Base-by-base conservation (phyloP, 305 asterid genomes). In the Fraxinus nigra region DNA sequence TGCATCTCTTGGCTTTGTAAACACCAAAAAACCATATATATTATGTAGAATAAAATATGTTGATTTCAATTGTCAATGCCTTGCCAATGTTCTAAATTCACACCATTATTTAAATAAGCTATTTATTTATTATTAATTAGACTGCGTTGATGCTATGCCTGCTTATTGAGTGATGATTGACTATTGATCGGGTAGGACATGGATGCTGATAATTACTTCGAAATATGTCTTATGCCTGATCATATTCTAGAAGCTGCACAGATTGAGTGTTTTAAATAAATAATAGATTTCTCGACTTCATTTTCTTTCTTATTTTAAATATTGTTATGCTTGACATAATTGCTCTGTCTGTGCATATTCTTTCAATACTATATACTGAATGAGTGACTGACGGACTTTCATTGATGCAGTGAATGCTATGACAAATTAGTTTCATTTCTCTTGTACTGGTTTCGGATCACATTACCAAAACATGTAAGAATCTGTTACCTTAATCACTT, bases 381-480 rank as follows among this genome's bases (percentile, higher is more conserved):
- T 61, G 70, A 2, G 16, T 54, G 7, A 28, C 79, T 85, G 77
- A 81, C 34, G 61, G 37, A 13, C 82, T 43, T 32, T 77, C 63
- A 61, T 75, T 16, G 32, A 80, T 90, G 89, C 96, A 95, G 99
- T 14, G 95, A 89, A 26, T 96, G 99, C 87, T 90, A 89, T 37
- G 98, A 90, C 86, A 94, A 91, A 72, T 59, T 96, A 84, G 94
- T 94, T 78, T 90, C 98, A 0, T 94, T 90, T 83, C 93, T 96
- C 59, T 84, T 96, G 89, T 96, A 96, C 90, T 96, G 99, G 99
- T 96, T 90, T 82, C 93, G 99, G 56, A 79, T 94, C 87, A 86
- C 97, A 65, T 33, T 93, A 90, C 95, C 97, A 59, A 83, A 80
- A 80, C 86, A 84, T 75, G 99, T 95, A 91, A 91, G 97, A 84